These are phyloP conservation scores for Cladosporium sp. DNA, from an alignment of 2,329 filamentous ascomycete species.

Conservation along the genomic window DNA sequence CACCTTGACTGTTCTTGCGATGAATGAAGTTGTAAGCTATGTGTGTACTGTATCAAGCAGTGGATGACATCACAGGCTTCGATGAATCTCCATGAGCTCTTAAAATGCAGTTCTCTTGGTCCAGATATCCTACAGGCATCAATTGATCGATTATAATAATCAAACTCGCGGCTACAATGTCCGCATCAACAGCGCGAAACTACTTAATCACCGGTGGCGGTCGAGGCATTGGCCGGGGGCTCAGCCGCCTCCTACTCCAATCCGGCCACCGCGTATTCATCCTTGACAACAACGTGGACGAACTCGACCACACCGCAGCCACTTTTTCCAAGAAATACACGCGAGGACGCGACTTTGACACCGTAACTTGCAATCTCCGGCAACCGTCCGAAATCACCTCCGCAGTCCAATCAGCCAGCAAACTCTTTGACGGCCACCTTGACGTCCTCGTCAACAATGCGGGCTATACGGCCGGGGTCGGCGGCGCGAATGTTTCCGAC, in stretches of 20 bases:
- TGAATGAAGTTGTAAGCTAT: too few relatives aligned
- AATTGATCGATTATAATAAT: neutral
- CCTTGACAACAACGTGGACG: conserved; percentile 33
- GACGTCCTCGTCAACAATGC: conserved; percentile 41
- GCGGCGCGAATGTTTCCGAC: conserved; percentile 25
- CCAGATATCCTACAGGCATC: neutral
- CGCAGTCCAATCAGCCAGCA: conserved; percentile 25
- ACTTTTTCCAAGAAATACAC: conserved; percentile 20
- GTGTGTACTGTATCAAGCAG: neutral
- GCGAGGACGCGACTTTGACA: conserved; percentile 18
- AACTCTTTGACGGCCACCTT: conserved; percentile 32
- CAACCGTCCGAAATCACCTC: conserved; percentile 26
- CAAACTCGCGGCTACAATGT: conserved; percentile 6
- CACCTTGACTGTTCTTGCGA: neutral
- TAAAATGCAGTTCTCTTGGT: neutral
- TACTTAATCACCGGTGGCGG: conserved; percentile 35
- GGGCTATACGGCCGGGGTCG: conserved; percentile 33
- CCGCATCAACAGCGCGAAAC: conserved; percentile 15
- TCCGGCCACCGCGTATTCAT: conserved; percentile 37
- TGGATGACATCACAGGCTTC: neutral
- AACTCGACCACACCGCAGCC: conserved; percentile 33
- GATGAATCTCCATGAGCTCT: neutral
- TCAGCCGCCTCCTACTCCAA: conserved; percentile 32
- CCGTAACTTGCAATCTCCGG: conserved; percentile 20
- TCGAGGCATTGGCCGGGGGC: conserved; percentile 35